Evolutionary conservation across 176 grass and related monocot species (phyloP), one percentile per base, ranked within the genome.

Genomic region (Paspalum vaginatum): DNA sequence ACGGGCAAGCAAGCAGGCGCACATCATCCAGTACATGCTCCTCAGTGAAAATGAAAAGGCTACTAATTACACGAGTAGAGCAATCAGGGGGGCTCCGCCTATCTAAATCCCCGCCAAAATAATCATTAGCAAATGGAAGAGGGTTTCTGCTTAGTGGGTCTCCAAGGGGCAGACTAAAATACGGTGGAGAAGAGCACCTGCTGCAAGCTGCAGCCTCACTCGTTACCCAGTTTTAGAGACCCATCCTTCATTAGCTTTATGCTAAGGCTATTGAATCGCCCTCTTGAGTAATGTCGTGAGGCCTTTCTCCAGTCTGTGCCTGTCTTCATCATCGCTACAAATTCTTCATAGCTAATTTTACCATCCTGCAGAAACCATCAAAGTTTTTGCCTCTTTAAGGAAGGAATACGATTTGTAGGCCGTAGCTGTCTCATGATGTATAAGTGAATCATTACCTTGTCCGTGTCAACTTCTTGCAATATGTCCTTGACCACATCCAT

Each of bases 221-320:
- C 92, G 17, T 70, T 88, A 32, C 84, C 91, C 26, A 91, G 15
- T 86, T 93, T 90, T 85, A 97, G 42, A 52, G 89, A 93, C 64
- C 94, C 94, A 68, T 94, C 94, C 67, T 90, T 93, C 75, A 86
- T 91, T 64, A 97, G 82, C 65, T 81, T 87, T 72, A 93, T 87
- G 70, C 87, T 97, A 39, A 97, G 89, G 77, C 85, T 94, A 54
- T 94, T 97, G 65, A 97, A 97, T 70, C 86, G 75, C 50, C 87
- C 94, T 84, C 91, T 89, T 9, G 94, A 97, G 75, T 97, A 97
- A 83, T 97, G 94, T 39, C 89, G 71, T 0, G 91, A 97, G 1
- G 89, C 94, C 50, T 97, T 97, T 51, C 94, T 90, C 94, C 94
- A 97, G 64, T 94, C 91, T 67, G 94, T 97, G 45, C 94, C 94